Evolutionary conservation across 2,329 filamentous ascomycete species (phyloP).

Genomic region (Bimuria novae-zelandiae): DNA sequence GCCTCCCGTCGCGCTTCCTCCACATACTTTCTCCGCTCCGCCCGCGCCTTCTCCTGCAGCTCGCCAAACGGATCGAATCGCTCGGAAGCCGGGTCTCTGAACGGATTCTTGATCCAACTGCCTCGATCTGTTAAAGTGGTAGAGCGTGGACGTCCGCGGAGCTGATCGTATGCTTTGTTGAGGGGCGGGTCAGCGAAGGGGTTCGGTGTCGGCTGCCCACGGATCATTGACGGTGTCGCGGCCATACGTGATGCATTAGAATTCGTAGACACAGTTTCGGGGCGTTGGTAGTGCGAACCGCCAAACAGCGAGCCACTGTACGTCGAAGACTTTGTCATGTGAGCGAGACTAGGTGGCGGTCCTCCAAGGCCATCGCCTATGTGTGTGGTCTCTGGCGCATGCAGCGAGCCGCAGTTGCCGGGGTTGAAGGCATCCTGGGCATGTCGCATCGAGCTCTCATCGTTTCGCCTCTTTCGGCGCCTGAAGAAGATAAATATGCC

Average conservation of each 20-base stretch:
- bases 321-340: constrained; percentile 29
- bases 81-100: constrained; percentile 39
- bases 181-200: constrained; percentile 42
- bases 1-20: constrained; percentile 31
- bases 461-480: constrained; percentile 26
- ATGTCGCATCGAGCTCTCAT: constrained; percentile 21
- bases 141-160: constrained; percentile 36
- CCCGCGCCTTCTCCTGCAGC: constrained; percentile 37
- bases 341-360: constrained; percentile 12
- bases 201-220: constrained; percentile 35
- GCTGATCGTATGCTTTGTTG: constrained; percentile 44
- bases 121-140: constrained; percentile 43
- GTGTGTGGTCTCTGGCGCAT: constrained; percentile 30
- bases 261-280: constrained; percentile 40
- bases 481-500: constrained; percentile 28
- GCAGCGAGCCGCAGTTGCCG: constrained; percentile 24
- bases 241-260: constrained; percentile 23
- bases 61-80: constrained; percentile 46
- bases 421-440: constrained; percentile 35
- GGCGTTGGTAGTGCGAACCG: constrained; percentile 29
- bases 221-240: neutral
- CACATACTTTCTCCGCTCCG: constrained; percentile 31
- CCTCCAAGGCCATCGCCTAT: constrained; percentile 9
- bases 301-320: constrained; percentile 36
- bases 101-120: constrained; percentile 42